Base-by-base conservation (phyloP, 768 basidiomycete species). In the Xerocomus brunneocitrinus region DNA sequence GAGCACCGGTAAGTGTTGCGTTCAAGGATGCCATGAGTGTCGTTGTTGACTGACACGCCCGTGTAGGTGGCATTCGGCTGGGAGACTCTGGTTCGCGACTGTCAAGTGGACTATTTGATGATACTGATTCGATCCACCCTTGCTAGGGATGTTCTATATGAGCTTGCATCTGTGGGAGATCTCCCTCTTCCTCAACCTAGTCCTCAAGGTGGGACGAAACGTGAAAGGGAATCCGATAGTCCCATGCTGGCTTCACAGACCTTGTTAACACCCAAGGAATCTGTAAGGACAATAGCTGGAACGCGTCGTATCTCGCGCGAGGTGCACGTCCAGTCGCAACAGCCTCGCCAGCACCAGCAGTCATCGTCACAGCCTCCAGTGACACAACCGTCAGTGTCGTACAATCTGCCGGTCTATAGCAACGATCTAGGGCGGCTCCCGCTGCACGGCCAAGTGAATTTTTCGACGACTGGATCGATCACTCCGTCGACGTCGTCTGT, bases 141-240 rank as follows among this genome's bases (percentile, higher is more conserved):
- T 47, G 10, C 10, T 55, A 87, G 87, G 85, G 85, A 88, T 59
- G 79, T 89, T 39, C 68, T 89, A 19, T 87, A 81, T 57, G 85
- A 89, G 58, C 73, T 89, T 1, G 84, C 87, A 4, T 83, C 78
- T 0, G 85, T 83, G 4, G 85, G 87, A 2, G 84, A 88, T 24
- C 73, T 89, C 0, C 87, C 85, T 0, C 73, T 88, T 5, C 87
- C 87, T 2, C 75, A 78, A 46, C 62, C 75, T 0, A 81, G 78
- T 48, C 81, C 83, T 5, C 62, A 68, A 0, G 70, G 76, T 4
- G 75, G 67, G 14, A 75, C 79, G 57, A 89, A 89, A 54, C 83
- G 87, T 16, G 84, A 83, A 45, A 74, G 85, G 36, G 82, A 81
- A 51, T 71, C 79, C 1, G 83, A 85, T 50, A 78, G 74, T 56